These are phyloP conservation scores for Chaetothyriales sp. DNA, from an alignment of 2,329 filamentous ascomycete genomes.

Conservation along the genomic window DNA sequence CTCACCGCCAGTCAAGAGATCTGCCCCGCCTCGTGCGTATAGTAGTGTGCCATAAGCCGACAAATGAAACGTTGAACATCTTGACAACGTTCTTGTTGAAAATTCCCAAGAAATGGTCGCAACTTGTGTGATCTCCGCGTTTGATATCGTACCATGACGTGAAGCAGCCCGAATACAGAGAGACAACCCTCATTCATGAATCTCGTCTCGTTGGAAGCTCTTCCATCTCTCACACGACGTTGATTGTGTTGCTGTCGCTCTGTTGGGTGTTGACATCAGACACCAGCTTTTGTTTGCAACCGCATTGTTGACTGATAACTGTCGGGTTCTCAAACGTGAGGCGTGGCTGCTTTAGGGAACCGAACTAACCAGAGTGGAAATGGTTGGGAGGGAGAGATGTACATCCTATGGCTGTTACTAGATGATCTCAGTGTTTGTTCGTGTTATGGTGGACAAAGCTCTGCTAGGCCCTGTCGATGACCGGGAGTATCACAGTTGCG, in stretches of 20 bases:
- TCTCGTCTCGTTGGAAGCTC: slow-evolving; percentile 39
- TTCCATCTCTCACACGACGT: slow-evolving; percentile 34
- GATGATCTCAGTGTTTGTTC: too few relatives aligned
- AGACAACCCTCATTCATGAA: slow-evolving; percentile 39
- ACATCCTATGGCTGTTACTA: too few relatives aligned
- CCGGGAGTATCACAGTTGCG: too few relatives aligned
- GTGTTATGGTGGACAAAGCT: too few relatives aligned
- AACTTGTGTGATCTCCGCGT: slow-evolving; percentile 48
- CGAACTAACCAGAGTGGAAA: too few relatives aligned
- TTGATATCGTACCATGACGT: slow-evolving; percentile 39
- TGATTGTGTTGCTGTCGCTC: slow-evolving; percentile 32
- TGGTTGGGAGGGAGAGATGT: too few relatives aligned
- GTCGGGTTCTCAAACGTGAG: too few relatives aligned
- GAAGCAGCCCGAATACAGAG: slow-evolving; percentile 36
- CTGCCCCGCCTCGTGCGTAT: slow-evolving; percentile 47
- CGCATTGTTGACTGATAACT: too few relatives aligned
- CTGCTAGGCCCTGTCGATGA: too few relatives aligned
- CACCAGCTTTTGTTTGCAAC: too few relatives aligned
- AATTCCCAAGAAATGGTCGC: slow-evolving; percentile 40
- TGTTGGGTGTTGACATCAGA: too few relatives aligned
- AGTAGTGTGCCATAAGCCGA: slow-evolving; percentile 50
- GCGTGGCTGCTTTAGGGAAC: too few relatives aligned
- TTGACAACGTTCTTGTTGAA: slow-evolving; percentile 41
- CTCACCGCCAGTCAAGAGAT: slow-evolving; percentile 43
- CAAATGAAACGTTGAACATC: slow-evolving; percentile 52